Conservation (phyloP, 176 grass and related monocot species). For the Aegilops umbellulata region DNA sequence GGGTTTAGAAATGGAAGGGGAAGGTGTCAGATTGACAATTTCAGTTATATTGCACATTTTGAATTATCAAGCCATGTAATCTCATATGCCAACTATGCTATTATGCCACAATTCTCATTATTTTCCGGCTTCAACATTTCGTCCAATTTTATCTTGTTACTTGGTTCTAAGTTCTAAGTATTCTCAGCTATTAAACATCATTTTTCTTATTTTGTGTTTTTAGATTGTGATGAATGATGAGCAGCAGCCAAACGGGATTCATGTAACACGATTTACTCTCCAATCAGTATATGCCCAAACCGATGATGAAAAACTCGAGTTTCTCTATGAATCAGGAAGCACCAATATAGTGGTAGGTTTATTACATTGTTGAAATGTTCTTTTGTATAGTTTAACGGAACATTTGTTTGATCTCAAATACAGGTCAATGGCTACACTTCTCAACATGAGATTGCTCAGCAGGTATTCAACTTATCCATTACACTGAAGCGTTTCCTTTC, state of each 20-base stretch:
- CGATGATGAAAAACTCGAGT: slow-evolving; percentile 97
- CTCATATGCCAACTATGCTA: neutral
- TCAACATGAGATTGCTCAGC: slow-evolving; percentile 80
- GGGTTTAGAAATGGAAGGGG: neutral
- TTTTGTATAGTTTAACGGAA: slow-evolving; percentile 13
- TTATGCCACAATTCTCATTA: neutral
- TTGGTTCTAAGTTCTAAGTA: slow-evolving; percentile 13
- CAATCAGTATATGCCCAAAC: slow-evolving; percentile 95
- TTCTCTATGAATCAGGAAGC: slow-evolving; percentile 98
- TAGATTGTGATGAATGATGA: slow-evolving; percentile 99
- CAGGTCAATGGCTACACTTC: slow-evolving; percentile 89
- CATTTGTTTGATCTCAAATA: slow-evolving; percentile 28
- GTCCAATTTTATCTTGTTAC: slow-evolving; percentile 2
- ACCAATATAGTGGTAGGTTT: slow-evolving; percentile 75
- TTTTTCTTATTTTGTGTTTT: slow-evolving; percentile 29
- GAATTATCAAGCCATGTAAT: neutral
- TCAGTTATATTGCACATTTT: neutral
- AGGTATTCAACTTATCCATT: slow-evolving; percentile 46
- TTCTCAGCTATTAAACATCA: neutral
- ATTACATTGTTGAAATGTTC: slow-evolving; percentile 13
- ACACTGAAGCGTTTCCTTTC: slow-evolving; percentile 10
- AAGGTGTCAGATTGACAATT: neutral
- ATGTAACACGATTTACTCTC: slow-evolving; percentile 83
- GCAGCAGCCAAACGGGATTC: slow-evolving; percentile 87
- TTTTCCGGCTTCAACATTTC: slow-evolving; percentile 6